A percentile compares a stretch with the other conserved stretches of the same genome.
These are phyloP conservation scores for Glarea lozoyensis DNA, from an alignment of 495 filamentous ascomycete genomes.

Conservation along the genomic window DNA sequence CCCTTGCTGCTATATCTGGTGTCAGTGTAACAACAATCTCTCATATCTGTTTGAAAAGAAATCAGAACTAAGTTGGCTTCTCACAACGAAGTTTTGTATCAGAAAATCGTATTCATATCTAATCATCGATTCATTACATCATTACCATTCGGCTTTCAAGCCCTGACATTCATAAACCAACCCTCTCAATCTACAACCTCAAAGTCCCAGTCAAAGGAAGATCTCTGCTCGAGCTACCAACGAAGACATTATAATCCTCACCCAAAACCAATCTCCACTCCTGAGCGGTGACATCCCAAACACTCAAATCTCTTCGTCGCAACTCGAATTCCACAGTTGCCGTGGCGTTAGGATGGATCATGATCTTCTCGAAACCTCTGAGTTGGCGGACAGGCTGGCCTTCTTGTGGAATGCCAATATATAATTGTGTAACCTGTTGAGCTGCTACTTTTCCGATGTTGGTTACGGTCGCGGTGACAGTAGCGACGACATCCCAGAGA, in stretches of 20 bases:
- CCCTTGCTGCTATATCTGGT: too few relatives aligned
- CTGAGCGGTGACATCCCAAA: conserved; percentile 55
- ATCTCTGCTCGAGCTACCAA: conserved; percentile 61
- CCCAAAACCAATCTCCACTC: conserved; percentile 47
- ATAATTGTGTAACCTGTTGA: conserved; percentile 32
- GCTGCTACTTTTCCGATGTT: conserved; percentile 44
- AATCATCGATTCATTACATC: too few relatives aligned
- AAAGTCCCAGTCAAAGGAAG: not conserved
- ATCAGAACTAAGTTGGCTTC: too few relatives aligned
- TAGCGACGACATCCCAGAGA: conserved; percentile 52
- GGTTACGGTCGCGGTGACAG: conserved; percentile 39
- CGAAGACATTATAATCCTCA: conserved; percentile 31
- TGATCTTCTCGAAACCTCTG: conserved; percentile 34
- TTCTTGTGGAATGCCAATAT: conserved; percentile 54
- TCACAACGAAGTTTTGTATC: too few relatives aligned
- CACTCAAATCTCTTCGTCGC: conserved; percentile 55
- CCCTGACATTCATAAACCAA: too few relatives aligned
- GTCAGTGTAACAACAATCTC: too few relatives aligned
- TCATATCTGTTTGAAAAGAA: too few relatives aligned
- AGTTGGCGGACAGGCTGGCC: conserved; percentile 43
- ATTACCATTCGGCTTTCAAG: too few relatives aligned
- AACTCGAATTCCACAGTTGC: conserved; percentile 41
- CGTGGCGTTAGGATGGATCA: conserved; percentile 44
- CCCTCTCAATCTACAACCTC: not conserved
- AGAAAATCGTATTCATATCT: too few relatives aligned